A percentile compares a stretch with the other conserved stretches of the same genome.
Evolutionary conservation across 805 yeast genomes (phyloP).

Genomic region (Torulaspora delbrueckii): DNA sequence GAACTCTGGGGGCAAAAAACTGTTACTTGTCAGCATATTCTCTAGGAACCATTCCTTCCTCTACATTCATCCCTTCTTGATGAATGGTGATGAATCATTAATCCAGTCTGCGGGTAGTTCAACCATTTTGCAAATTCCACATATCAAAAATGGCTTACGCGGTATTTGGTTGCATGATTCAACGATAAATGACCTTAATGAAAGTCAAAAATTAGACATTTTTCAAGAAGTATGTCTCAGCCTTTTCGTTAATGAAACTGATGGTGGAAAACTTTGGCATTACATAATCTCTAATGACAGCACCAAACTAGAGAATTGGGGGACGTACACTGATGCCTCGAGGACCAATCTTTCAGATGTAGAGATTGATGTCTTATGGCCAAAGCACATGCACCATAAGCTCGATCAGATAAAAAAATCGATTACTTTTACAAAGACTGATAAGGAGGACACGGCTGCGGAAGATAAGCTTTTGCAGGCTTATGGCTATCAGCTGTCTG

Average conservation of each 20-base stretch:
- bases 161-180: constrained; percentile 3
- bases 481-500: constrained; percentile 29
- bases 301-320: background rate
- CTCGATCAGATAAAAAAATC: background rate
- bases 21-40: constrained; percentile 16
- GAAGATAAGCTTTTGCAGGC: constrained; percentile 23
- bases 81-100: constrained; percentile 5
- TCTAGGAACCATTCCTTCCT: constrained; percentile 21
- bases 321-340: background rate
- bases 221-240: constrained; percentile 1
- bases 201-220: background rate
- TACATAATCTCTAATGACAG: constrained; percentile 4
- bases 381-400: background rate
- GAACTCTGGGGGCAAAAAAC: constrained; percentile 6
- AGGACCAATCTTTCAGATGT: too few species aligned
- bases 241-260: constrained; percentile 6
- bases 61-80: constrained; percentile 21
- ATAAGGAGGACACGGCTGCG: background rate
- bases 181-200: background rate
- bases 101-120: constrained; percentile 20
- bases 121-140: constrained; percentile 16
- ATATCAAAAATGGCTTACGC: constrained; percentile 9
- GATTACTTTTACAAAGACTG: background rate
- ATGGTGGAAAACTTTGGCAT: constrained; percentile 5
- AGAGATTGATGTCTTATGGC: background rate